Percentiles rank a stretch among this genome's conserved stretches.
phyloP scores from a whole-genome alignment of 2,329 filamentous ascomycete species.

The Trematosphaeria pertusa region DNA sequence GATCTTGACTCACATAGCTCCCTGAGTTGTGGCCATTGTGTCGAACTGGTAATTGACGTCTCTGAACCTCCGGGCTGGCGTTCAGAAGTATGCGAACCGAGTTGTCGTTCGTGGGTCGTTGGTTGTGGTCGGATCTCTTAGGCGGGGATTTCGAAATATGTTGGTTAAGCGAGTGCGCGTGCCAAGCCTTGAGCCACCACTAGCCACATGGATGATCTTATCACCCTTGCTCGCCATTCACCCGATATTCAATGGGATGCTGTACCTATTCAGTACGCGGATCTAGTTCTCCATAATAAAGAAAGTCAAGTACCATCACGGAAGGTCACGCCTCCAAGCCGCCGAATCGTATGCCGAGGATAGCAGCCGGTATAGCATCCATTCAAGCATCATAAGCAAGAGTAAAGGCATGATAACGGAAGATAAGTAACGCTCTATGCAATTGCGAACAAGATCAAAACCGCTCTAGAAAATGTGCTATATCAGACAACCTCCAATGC shows the following conservation, averaged over 20 bases:
- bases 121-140: slow-evolving; percentile 23
- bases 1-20: slow-evolving; percentile 47
- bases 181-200: slow-evolving; percentile 13
- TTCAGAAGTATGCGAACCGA: slow-evolving; percentile 42
- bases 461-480: too few species aligned
- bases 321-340: too few species aligned
- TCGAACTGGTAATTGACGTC: slow-evolving; percentile 41
- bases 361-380: too few species aligned
- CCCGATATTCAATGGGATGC: not conserved
- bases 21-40: slow-evolving; percentile 51
- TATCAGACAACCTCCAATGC: too few species aligned
- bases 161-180: slow-evolving; percentile 23
- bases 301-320: too few species aligned
- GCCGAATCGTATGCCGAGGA: too few species aligned
- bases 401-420: too few species aligned
- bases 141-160: slow-evolving; percentile 15
- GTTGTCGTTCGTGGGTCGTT: slow-evolving; percentile 35
- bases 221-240: not conserved
- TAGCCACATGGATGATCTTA: slow-evolving; percentile 6
- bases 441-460: too few species aligned
- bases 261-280: too few species aligned
- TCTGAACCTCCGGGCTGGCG: slow-evolving; percentile 44
- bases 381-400: too few species aligned
- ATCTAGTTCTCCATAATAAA: too few species aligned
- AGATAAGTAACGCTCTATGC: too few species aligned